Evolutionary conservation across 345 rosid genomes (phyloP), one percentile per base, ranked within the genome.

Genomic region (Hypericum androsaemum): DNA sequence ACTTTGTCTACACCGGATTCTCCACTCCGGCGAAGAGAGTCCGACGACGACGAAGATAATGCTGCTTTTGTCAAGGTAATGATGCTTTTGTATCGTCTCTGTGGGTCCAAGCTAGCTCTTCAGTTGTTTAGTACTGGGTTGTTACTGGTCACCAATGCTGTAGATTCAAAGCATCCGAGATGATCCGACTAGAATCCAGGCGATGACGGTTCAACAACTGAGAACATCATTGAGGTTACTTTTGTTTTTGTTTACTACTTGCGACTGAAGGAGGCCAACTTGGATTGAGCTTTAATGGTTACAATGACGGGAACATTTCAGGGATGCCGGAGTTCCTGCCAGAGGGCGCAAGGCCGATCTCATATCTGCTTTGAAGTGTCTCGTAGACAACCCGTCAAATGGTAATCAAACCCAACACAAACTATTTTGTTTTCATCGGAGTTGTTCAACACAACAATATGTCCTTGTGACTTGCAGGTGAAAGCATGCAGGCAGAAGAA

Each of bases 281-380:
- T 67, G 50, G 48, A 28, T 37, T 12, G n/a, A 13, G 47, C 7
- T 9, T 7, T 2, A 49, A 13, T 54, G 15, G 9, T 48, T 37
- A 37, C 0, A 0, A 15, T 62, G 48, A 13, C 5, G 39, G 37
- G 9, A 22, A 62, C 28, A 37, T 68, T 54, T 28, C 66, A 87
- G 98, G 89, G 71, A 67, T 58, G 58, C 65, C 63, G 92, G 98
- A 47, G 38, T 85, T 62, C 79, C 98, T 45, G 78, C 76, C 41
- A 84, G 74, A 72, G 89, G 98, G 59, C 71, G 75, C 43, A 88
- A 88, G 69, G 48, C 37, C n/a, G 88, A 83, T 35, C 92, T 88
- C 44, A 68, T 92, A 50, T 73, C 82, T 50, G 69, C 95, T 62
- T 69, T 88, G 56, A 80, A 68, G 74, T 51, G 60, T 66, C 80